Base-by-base conservation (phyloP, 495 filamentous ascomycete species). In the Penicillium angulare region DNA sequence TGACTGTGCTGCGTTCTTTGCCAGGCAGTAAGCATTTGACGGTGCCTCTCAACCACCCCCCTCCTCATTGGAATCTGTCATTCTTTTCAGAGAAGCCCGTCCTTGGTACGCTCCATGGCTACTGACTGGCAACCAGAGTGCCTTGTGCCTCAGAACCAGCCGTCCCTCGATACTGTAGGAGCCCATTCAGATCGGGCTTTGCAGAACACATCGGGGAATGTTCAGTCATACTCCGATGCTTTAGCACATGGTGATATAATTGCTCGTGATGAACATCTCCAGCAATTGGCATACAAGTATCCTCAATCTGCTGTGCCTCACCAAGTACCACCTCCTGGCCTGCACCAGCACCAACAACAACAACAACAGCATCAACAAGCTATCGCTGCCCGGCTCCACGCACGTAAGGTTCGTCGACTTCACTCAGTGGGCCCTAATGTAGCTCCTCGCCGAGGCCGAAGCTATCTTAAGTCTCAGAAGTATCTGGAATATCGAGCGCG, bases 401-500 rank as follows among this genome's bases (percentile, higher is more conserved):
- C 62, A 1, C 68, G 66, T 43, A 75, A 66, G 56, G 52, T 72
- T 15, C 64, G 71, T 15, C 65, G 73, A 3, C 54, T 75, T 46
- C 68, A 76, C 15, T 70, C 73, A 3, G 63, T 67, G 23, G 67
- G 64, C 3, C 63, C 59, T 32, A 63, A 61, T 36, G 58, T 60
- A 33, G 56, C 56, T 9, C 57, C 69, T 47, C 66, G 70, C 27
- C 61, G 66, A 27, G 60, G 56, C 40, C 59, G 67, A 57, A 76
- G 71, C 55, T 76, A 76, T 21, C 64, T 76, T 27, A 72, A 73
- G 52, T 76, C 73, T 29, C 70, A 75, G 31, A 76, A 76, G 59
- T 78, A 74, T 66, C 56, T 65, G 31, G 70, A 82, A 47, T 96
- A 93, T 68, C 79, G 90, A 53, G 78, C 79, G 43, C 81, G 85